phyloP scores from a whole-genome alignment of 768 basidiomycete species.

The Termitomyces titanicus region DNA sequence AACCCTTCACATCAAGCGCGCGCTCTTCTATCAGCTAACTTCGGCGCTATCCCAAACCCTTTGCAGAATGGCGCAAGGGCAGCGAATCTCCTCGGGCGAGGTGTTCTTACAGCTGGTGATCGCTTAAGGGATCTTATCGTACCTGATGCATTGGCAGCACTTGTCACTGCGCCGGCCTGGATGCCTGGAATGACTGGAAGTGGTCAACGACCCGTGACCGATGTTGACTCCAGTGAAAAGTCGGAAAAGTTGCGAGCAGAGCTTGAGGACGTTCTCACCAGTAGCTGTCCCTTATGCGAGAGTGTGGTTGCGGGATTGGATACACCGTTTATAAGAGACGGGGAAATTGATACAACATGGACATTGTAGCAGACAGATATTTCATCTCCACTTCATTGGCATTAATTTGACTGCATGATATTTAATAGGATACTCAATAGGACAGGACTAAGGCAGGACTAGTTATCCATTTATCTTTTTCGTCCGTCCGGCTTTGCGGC shows the following conservation, averaged over 20 bases:
- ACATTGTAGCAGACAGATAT: conserved; percentile 39
- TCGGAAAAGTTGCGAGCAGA: conserved; percentile 74
- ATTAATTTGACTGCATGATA: conserved; percentile 8
- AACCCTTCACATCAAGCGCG: conserved; percentile 45
- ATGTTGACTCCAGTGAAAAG: conserved; percentile 55
- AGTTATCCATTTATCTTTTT: conserved; percentile 77
- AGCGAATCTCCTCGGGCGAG: conserved; percentile 68
- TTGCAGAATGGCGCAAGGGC: conserved; percentile 63
- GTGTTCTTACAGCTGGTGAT: conserved; percentile 86
- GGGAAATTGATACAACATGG: conserved; percentile 79
- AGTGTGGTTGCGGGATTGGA: conserved; percentile 83
- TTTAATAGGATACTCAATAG: conserved; percentile 8
- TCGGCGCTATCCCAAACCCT: conserved; percentile 48
- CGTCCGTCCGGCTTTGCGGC: conserved; percentile 68
- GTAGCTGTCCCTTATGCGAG: conserved; percentile 92
- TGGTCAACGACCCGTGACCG: conserved; percentile 44
- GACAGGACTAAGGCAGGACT: neutral
- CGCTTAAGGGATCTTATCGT: conserved; percentile 87
- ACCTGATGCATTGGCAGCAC: conserved; percentile 86
- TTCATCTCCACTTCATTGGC: neutral
- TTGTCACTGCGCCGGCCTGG: conserved; percentile 78
- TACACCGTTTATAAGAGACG: conserved; percentile 78
- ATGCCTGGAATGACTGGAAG: conserved; percentile 68
- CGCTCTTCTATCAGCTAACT: conserved; percentile 73
- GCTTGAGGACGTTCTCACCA: conserved; percentile 85